These are phyloP conservation scores for Neolentinus lepideus DNA, from an alignment of 1,284 basidiomycete species.

Conservation along the genomic window DNA sequence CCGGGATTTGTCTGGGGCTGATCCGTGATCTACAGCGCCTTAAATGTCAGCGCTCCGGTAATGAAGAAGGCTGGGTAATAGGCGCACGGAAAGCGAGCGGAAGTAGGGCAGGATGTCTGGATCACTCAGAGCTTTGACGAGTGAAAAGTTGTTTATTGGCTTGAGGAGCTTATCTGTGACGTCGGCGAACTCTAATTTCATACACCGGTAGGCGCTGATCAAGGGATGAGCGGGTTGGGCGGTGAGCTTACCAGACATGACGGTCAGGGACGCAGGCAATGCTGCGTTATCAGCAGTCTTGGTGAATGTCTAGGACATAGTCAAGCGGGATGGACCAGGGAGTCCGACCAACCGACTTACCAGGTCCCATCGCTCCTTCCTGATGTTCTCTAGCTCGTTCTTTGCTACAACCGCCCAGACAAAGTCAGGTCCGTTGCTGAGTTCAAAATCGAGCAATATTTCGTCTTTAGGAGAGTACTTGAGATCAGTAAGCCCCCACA, in stretches of 20 bases:
- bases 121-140: conserved; percentile 54
- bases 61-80: conserved; percentile 6
- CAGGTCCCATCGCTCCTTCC: conserved; percentile 77
- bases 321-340: background rate
- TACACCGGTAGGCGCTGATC: conserved; percentile 5
- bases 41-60: conserved; percentile 6
- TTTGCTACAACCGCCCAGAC: conserved; percentile 84
- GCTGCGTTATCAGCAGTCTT: conserved; percentile 63
- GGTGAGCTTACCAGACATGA: conserved; percentile 58
- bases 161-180: conserved; percentile 77
- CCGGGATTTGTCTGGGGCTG: conserved; percentile 68
- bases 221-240: conserved; percentile 4
- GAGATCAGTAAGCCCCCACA: conserved; percentile 64
- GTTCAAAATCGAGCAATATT: conserved; percentile 71
- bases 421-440: conserved; percentile 59
- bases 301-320: conserved; percentile 57
- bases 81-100: conserved; percentile 59
- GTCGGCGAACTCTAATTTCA: conserved; percentile 61
- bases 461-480: conserved; percentile 63
- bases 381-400: conserved; percentile 63
- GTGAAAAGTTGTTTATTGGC: conserved; percentile 41
- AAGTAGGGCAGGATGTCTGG: conserved; percentile 68
- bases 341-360: conserved; percentile 37
- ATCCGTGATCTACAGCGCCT: conserved; percentile 60
- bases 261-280: conserved; percentile 52